Conservation (phyloP, 2,329 filamentous ascomycete species). For the Nemania abortiva region DNA sequence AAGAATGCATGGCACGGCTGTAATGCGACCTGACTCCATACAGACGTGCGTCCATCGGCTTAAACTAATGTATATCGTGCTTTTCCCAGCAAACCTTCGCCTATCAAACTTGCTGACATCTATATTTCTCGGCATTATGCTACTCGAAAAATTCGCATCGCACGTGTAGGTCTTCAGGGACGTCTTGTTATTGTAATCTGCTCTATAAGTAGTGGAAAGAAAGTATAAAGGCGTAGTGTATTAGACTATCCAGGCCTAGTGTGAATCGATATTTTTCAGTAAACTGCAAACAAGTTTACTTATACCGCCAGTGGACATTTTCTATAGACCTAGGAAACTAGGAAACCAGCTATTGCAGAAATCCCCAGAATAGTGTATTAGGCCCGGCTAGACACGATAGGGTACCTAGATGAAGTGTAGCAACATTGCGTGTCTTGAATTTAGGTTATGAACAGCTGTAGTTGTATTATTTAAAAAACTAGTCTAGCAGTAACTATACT, state of each 20-base stretch:
- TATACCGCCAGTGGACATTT: neutral
- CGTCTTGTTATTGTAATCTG: neutral
- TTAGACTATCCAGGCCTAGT: neutral
- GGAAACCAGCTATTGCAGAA: neutral
- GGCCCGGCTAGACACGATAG: neutral
- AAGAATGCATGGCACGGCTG: neutral
- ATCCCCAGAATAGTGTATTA: neutral
- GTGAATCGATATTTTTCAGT: no score
- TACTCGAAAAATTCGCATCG: neutral
- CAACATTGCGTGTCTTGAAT: no score
- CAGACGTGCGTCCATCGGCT: neutral
- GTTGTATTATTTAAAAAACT: no score
- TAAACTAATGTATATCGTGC: neutral
- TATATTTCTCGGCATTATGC: neutral
- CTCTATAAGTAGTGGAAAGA: neutral
- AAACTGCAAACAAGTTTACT: neutral
- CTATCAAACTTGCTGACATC: neutral
- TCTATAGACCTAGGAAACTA: neutral
- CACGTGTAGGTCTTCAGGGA: neutral
- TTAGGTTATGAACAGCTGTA: no score
- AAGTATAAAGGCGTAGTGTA: neutral
- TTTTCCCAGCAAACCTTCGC: neutral
- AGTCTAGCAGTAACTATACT: no score
- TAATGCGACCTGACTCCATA: neutral
- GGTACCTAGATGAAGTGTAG: no score